These are phyloP conservation scores for Blakeslea trispora DNA, from an alignment of 371 early-diverging fungal species.

Conservation along the genomic window DNA sequence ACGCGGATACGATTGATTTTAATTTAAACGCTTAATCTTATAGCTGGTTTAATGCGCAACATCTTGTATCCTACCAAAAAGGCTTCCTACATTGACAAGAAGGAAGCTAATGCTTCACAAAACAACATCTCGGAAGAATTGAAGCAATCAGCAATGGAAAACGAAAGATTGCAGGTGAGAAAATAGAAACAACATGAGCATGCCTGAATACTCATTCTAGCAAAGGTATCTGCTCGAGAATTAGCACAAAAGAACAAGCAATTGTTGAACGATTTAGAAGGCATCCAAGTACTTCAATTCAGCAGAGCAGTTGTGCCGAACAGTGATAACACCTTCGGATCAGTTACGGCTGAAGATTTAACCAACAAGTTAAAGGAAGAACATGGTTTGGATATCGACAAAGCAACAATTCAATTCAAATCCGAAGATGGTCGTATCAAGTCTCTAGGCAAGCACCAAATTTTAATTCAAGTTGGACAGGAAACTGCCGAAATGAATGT, in stretches of 20 bases:
- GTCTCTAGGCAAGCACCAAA: conserved; percentile 40
- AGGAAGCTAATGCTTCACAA: not conserved
- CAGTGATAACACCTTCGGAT: conserved; percentile 49
- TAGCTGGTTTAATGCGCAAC: conserved; percentile 59
- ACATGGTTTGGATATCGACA: conserved; percentile 37
- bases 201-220: too few relatives aligned
- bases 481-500: conserved; percentile 31
- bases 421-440: conserved; percentile 50
- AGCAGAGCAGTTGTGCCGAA: conserved; percentile 48
- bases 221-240: not conserved
- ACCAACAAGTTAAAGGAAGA: conserved; percentile 41
- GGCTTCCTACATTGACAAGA: conserved; percentile 40
- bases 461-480: conserved; percentile 31
- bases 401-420: conserved; percentile 39
- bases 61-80: conserved; percentile 46
- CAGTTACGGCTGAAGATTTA: conserved; percentile 54
- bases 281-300: conserved; percentile 30
- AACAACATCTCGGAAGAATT: not conserved
- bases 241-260: conserved; percentile 17
- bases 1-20: too few relatives aligned
- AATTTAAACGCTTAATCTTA: conserved; percentile 2
- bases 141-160: not conserved
- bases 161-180: conserved; percentile 10
- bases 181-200: not conserved
- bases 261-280: conserved; percentile 26